A percentile compares a stretch with the other conserved stretches of the same genome.
phyloP scores from a whole-genome alignment of 2,329 filamentous ascomycete species.

The Trichoderma brevicompactum region DNA sequence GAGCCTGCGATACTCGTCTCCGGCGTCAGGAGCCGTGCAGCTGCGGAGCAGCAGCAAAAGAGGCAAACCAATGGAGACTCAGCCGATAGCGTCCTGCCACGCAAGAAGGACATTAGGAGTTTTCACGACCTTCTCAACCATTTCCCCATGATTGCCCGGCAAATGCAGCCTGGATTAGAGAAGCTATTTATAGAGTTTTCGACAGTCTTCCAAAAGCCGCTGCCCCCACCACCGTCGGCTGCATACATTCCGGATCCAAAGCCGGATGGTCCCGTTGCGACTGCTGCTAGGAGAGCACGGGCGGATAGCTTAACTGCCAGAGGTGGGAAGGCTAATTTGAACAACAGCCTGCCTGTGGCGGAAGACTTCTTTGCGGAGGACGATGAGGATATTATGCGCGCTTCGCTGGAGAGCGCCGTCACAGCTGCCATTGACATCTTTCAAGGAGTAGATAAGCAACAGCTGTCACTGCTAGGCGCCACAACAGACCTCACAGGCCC shows the following conservation, averaged over 20 bases:
- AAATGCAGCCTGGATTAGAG: slow-evolving; percentile 93
- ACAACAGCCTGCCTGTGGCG: slow-evolving; percentile 51
- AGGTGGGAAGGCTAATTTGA: slow-evolving; percentile 40
- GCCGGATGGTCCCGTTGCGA: slow-evolving; percentile 60
- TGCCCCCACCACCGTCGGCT: slow-evolving; percentile 74
- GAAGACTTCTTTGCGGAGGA: slow-evolving; percentile 79
- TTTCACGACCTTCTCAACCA: slow-evolving; percentile 89
- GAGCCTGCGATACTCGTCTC: slow-evolving; percentile 64
- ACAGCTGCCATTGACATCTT: slow-evolving; percentile 95
- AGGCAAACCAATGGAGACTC: slow-evolving; percentile 45
- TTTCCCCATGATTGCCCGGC: slow-evolving; percentile 93
- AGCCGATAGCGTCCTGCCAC: slow-evolving; percentile 49
- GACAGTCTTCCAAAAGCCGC: slow-evolving; percentile 79
- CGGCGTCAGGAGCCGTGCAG: slow-evolving; percentile 47
- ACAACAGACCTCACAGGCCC: slow-evolving; percentile 93
- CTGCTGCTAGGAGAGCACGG: slow-evolving; percentile 59
- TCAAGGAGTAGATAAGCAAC: slow-evolving; percentile 92
- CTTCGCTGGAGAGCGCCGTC: slow-evolving; percentile 87
- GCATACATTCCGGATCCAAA: slow-evolving; percentile 61
- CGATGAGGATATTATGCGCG: slow-evolving; percentile 88
- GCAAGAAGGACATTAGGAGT: slow-evolving; percentile 88
- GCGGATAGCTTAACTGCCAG: slow-evolving; percentile 53
- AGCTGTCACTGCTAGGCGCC: slow-evolving; percentile 85
- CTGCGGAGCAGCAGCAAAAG: slow-evolving; percentile 43
- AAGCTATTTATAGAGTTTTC: slow-evolving; percentile 88